Base-by-base conservation (phyloP, 2,329 filamentous ascomycete species). In the Aspergillus melleus region DNA sequence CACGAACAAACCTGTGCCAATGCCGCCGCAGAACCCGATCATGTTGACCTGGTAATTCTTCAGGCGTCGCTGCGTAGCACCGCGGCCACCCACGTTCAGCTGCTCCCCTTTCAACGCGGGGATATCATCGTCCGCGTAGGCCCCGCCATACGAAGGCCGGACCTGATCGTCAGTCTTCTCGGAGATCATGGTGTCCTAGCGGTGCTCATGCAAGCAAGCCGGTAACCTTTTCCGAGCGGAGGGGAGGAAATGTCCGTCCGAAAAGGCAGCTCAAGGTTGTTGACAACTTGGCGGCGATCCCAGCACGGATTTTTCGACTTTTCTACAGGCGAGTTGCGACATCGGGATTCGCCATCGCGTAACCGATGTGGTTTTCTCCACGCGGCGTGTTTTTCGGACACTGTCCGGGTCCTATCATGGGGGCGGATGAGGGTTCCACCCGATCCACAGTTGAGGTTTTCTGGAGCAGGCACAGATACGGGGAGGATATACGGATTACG, bases 1-100 rank as follows among this genome's bases (percentile, higher is more conserved):
- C 32, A 96, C 90, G 74, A 96, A 96, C 14, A 96, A 80, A 58
- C 92, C 92, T 6, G 90, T 92, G 49, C 88, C 88, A 84, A 71
- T 72, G 8, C 69, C 69, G 59, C 70, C 66, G 55, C 69, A 71
- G 58, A 72, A 70, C n/a, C 69, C 70, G 54, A 73, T 73, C 70
- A 73, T 72, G 47, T 63, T 70, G 30, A 72, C 68, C 60, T 72
- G 70, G 42, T 75, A 75, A 56, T 73, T 72, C 29, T 67, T 67
- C 57, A 75, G 65, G n/a, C 72, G 71, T 19, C 72, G 71, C 55
- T 75, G 72, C 11, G 70, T 69, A 12, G 65, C 69, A 50, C 68
- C 72, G 22, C 71, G 72, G 36, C 72, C 72, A 29, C 72, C 72
- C 4, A 73, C 66, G 60, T 74, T 74, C 61, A 74, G 62, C 59